phyloP scores from a whole-genome alignment of 1,284 basidiomycete genomes.

The Malassezia yamatoensis region DNA sequence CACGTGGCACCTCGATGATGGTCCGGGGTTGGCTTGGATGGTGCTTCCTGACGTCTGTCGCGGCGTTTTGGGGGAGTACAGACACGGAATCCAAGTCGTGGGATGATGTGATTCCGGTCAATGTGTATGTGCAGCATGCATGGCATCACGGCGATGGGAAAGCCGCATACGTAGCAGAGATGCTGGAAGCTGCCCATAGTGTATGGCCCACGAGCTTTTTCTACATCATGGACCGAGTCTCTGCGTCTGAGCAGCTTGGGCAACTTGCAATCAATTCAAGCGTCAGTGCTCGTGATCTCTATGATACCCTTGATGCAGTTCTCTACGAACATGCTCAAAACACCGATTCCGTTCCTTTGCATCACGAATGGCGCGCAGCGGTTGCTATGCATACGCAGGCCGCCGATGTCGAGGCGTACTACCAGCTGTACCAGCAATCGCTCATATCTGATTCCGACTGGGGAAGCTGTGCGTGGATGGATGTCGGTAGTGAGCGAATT shows the following conservation, averaged over 20 bases:
- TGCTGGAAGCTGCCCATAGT: slow-evolving; percentile 58
- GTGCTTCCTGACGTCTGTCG: neutral
- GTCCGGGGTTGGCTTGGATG: neutral
- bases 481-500: slow-evolving; percentile 24
- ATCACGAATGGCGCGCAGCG: slow-evolving; percentile 27
- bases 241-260: neutral
- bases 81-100: neutral
- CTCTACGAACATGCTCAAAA: neutral
- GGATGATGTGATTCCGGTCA: neutral
- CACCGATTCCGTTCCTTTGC: neutral
- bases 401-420: slow-evolving; percentile 33
- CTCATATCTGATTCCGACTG: slow-evolving; percentile 12
- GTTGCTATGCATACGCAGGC: slow-evolving; percentile 31
- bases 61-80: neutral
- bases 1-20: neutral
- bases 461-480: slow-evolving; percentile 30
- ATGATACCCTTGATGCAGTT: neutral
- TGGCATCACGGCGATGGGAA: slow-evolving; percentile 4
- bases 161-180: slow-evolving; percentile 64
- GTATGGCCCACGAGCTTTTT: slow-evolving; percentile 28
- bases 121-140: slow-evolving; percentile 8
- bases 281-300: neutral
- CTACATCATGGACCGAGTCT: slow-evolving; percentile 18
- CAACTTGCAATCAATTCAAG: neutral
- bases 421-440: slow-evolving; percentile 29